Percentiles rank a stretch among this genome's conserved stretches.
Evolutionary conservation across 441 rosid species (phyloP).

Genomic region (Populus hybrid): DNA sequence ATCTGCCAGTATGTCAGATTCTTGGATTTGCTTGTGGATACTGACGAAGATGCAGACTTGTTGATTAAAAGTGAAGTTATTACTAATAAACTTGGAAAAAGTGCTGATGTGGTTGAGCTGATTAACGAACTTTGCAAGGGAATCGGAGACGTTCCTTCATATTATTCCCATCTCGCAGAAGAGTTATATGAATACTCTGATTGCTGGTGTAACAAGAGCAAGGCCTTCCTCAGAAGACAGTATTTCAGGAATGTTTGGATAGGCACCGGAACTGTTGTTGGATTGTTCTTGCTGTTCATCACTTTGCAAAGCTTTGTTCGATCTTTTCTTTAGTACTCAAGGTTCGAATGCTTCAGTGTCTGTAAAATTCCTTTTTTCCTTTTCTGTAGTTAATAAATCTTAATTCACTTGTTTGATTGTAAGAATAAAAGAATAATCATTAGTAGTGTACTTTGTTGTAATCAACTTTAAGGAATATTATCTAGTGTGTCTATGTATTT

Average conservation of each 20-base stretch:
- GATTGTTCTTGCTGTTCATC: not conserved
- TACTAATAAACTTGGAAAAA: slow-evolving; percentile 5
- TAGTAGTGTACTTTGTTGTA: no score
- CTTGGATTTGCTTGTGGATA: no score
- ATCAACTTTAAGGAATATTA: no score
- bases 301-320: not conserved
- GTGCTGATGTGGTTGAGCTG: not conserved
- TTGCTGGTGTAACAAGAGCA: not conserved
- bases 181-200: not conserved
- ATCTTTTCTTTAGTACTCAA: no score
- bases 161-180: not conserved
- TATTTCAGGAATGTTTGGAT: not conserved
- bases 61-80: slow-evolving; percentile 16
- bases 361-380: no score
- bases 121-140: slow-evolving; percentile 21
- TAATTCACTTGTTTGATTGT: no score
- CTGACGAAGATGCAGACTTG: slow-evolving; percentile 10
- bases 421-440: no score
- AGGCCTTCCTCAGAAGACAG: not conserved
- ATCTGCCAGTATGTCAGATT: no score
- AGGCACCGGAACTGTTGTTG: not conserved
- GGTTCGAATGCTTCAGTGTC: no score
- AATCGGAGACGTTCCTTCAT: slow-evolving; percentile 30
- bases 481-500: no score
- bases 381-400: no score